Evolutionary conservation across 169 alveolate species (phyloP).

Genomic region (Neospora caninum): DNA sequence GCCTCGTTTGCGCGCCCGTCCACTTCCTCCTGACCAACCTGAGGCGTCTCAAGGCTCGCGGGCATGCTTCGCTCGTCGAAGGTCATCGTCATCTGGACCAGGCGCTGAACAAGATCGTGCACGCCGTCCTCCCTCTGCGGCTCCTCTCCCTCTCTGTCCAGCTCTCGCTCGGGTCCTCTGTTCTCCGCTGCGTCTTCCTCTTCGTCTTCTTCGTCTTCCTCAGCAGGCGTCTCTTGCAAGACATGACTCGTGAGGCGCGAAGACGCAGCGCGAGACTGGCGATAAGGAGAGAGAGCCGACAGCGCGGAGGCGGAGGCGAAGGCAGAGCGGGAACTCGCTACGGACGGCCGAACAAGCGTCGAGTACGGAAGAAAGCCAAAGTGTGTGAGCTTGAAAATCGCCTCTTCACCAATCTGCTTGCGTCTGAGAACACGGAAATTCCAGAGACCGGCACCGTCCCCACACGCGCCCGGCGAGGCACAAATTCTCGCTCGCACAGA

Average conservation of each 20-base stretch:
- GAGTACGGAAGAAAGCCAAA: slow-evolving; percentile 42
- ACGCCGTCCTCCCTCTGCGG: not conserved
- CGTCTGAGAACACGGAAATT: slow-evolving; percentile 11
- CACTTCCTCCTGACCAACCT: not conserved
- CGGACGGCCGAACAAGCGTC: not conserved
- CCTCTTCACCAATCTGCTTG: slow-evolving; percentile 32
- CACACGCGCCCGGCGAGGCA: not conserved
- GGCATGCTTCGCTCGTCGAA: not conserved
- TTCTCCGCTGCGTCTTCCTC: not conserved
- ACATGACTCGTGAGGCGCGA: not conserved
- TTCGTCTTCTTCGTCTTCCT: not conserved
- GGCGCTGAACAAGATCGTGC: not conserved
- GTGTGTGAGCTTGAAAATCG: slow-evolving; percentile 41
- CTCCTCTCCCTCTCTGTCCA: not conserved
- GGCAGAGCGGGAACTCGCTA: not conserved
- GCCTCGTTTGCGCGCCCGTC: too few relatives aligned
- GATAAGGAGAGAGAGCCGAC: not conserved
- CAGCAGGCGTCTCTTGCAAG: not conserved
- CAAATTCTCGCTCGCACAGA: not conserved
- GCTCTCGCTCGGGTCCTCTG: not conserved
- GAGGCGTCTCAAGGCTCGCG: not conserved
- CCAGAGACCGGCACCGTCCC: not conserved
- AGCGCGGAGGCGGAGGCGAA: too few relatives aligned
- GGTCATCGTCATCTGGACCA: not conserved
- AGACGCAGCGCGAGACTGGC: not conserved